Evolutionary conservation across 164 flowering plant species (phyloP).

Genomic region (Liquidambar formosana): DNA sequence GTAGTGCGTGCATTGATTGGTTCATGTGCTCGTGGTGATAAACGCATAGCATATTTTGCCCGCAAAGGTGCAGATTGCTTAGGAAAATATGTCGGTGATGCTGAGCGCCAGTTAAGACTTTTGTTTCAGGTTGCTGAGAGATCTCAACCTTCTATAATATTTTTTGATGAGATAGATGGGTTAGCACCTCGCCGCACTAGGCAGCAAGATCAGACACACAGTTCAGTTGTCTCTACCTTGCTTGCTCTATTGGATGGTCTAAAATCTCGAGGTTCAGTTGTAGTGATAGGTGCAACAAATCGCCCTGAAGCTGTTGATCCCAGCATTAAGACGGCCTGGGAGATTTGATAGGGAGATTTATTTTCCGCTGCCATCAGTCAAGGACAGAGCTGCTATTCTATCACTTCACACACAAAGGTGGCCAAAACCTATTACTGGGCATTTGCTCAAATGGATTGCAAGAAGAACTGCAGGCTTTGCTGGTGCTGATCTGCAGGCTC

Average conservation of each 20-base stretch:
- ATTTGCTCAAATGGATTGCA: slow-evolving; percentile 76
- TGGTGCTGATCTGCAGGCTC: slow-evolving; percentile 98
- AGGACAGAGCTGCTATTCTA: slow-evolving; percentile 88
- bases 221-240: slow-evolving; percentile 94
- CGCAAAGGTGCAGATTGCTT: slow-evolving; percentile 99
- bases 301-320: slow-evolving; percentile 98
- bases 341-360: slow-evolving; percentile 98
- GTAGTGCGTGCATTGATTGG: slow-evolving; percentile 93
- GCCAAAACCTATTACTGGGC: slow-evolving; percentile 83
- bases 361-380: slow-evolving; percentile 88
- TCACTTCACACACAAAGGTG: slow-evolving; percentile 87
- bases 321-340: slow-evolving; percentile 97
- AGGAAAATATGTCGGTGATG: slow-evolving; percentile 99
- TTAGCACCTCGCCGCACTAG: slow-evolving; percentile 83
- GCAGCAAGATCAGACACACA: slow-evolving; percentile 99
- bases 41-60: slow-evolving; percentile 91
- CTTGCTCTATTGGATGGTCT: slow-evolving; percentile 94
- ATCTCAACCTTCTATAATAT: slow-evolving; percentile 96
- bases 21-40: slow-evolving; percentile 94
- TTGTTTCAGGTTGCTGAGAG: slow-evolving; percentile 97
- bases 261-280: slow-evolving; percentile 94
- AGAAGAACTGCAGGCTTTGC: slow-evolving; percentile 86
- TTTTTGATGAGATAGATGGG: slow-evolving; percentile 99
- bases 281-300: slow-evolving; percentile 98
- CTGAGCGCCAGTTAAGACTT: slow-evolving; percentile 93